phyloP scores from a whole-genome alignment of 163 green algal species.

The Prototheca cutis region DNA sequence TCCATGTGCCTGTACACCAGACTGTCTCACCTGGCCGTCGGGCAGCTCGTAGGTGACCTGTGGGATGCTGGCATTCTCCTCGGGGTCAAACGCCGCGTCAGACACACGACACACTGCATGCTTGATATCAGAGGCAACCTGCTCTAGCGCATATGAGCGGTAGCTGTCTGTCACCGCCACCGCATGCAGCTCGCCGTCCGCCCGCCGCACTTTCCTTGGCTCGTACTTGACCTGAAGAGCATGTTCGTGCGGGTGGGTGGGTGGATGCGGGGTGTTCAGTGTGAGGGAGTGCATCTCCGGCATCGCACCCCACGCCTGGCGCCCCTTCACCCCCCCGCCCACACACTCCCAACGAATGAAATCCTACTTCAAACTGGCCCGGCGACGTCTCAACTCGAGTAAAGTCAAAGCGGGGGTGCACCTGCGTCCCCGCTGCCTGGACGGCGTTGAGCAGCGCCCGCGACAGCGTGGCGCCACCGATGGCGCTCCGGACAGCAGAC shows the following conservation, averaged over 20 bases:
- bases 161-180: conserved; percentile 44
- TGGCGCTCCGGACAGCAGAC: conserved; percentile 44
- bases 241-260: background rate
- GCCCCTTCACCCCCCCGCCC: background rate
- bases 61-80: conserved; percentile 67
- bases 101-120: conserved; percentile 67
- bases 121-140: conserved; percentile 76
- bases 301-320: no score
- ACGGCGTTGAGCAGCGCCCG: conserved; percentile 46
- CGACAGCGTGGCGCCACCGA: conserved; percentile 65
- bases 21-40: conserved; percentile 77
- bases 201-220: background rate
- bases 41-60: conserved; percentile 81
- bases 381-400: conserved; percentile 43
- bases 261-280: no score
- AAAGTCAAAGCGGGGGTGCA: conserved; percentile 75
- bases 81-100: conserved; percentile 63
- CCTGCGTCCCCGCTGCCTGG: conserved; percentile 34
- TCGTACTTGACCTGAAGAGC: conserved; percentile 6
- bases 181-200: conserved; percentile 1
- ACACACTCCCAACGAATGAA: no score
- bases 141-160: conserved; percentile 33
- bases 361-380: conserved; percentile 43
- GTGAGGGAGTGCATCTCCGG: no score
- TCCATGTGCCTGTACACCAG: no score